Base-by-base conservation (phyloP, 2,329 filamentous ascomycete species). In the Didymella segeticola region DNA sequence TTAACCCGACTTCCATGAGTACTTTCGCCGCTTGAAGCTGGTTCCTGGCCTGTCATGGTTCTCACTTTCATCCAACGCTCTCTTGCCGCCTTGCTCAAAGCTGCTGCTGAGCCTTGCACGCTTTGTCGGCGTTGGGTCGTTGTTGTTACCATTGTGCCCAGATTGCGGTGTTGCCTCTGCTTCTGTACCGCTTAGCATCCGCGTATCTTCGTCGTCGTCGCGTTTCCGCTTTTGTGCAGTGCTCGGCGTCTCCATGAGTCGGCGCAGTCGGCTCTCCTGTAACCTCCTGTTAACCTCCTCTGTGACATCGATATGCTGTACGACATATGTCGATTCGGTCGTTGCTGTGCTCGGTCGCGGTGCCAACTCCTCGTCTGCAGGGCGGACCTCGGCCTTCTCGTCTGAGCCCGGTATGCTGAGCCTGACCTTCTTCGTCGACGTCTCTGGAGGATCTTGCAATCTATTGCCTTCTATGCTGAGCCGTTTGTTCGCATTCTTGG, bases 211-310 rank as follows among this genome's bases (percentile, higher is more conserved):
- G 19, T 67, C 63, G 4, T 59, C 62, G 41, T 68, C 56, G 43
- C 62, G 67, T 55, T 73, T 73, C 33, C 70, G 66, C 52, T 73
- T 73, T 42, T 71, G 67, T n/a, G 69, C 61, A 12, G 68, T 73
- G 31, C 63, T 67, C 5, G 68, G 69, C 27, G 66, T 62, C 26
- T 68, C 67, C 67, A 70, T 70, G 29, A 72, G 53, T 29, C 68
- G 63, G 14, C 67, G 64, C 43, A 72, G 39, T 26, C 69, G 62
- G 38, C 61, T 69, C 42, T 70, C 68, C 19, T 61, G 66, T 27
- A 73, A 48, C 4, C 70, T 57, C 17, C 63, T 57, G 19, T 70
- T 68, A 25, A 73, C 70, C 50, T 73, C 70, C 19, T 70, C 69
- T 33, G 68, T 70, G 29, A 73, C 61, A 43, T 73, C 69, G 22